Percentiles rank a stretch among this genome's conserved stretches.
phyloP scores from a whole-genome alignment of 1,139 yeast species.

The Nematodospora anomalae region DNA sequence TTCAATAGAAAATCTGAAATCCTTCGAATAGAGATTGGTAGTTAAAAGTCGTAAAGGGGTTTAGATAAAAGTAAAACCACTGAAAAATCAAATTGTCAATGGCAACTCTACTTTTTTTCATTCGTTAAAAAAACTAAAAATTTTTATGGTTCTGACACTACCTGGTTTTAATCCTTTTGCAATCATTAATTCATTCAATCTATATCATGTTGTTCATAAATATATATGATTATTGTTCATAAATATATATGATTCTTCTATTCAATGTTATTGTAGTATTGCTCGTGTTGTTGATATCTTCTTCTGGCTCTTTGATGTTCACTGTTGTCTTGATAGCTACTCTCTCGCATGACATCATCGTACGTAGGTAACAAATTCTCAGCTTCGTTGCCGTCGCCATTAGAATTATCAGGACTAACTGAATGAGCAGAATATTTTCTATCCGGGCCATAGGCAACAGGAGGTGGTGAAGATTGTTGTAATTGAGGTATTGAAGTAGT shows the following conservation, averaged over 20 bases:
- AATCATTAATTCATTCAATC: too few relatives aligned
- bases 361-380: slow-evolving; percentile 30
- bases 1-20: too few relatives aligned
- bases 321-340: slow-evolving; percentile 26
- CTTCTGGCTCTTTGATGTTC: slow-evolving; percentile 34
- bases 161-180: too few relatives aligned
- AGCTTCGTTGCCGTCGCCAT: slow-evolving; percentile 3
- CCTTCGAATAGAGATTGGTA: not conserved
- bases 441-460: not conserved
- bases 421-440: slow-evolving; percentile 6
- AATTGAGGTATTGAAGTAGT: slow-evolving; percentile 8
- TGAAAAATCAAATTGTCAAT: not conserved
- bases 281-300: slow-evolving; percentile 39
- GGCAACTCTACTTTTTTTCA: not conserved
- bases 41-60: not conserved
- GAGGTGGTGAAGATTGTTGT: slow-evolving; percentile 7
- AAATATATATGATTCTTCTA: too few relatives aligned
- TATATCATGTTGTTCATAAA: too few relatives aligned
- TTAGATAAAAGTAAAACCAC: not conserved
- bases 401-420: not conserved
- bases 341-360: slow-evolving; percentile 35
- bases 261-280: slow-evolving; percentile 33
- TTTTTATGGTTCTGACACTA: not conserved
- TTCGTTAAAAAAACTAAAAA: not conserved
- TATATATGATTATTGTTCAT: too few relatives aligned